Percentiles rank a stretch among this genome's conserved stretches.
Evolutionary conservation across 2,329 filamentous ascomycete species (phyloP).

Genomic region (Ophiostoma angusticollis): DNA sequence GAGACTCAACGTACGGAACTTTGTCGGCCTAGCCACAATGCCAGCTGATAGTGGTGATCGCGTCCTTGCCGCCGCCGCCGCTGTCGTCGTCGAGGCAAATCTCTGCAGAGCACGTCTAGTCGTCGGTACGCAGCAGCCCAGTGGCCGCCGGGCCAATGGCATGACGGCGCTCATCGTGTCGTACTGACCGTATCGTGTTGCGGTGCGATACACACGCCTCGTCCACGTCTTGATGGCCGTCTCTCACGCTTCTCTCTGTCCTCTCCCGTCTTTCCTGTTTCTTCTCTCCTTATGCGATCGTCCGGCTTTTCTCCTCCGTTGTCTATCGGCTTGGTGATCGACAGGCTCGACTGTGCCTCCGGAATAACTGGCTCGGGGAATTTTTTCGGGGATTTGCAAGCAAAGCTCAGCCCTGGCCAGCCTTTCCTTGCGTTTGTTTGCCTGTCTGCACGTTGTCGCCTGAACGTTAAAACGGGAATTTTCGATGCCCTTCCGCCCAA

Average conservation of each 20-base stretch:
- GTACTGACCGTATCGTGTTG: not conserved
- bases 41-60: not conserved
- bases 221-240: not conserved
- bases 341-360: too few relatives aligned
- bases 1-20: slow-evolving; percentile 3
- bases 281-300: slow-evolving; percentile 1
- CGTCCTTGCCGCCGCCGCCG: not conserved
- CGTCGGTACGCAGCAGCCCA: slow-evolving; percentile 8
- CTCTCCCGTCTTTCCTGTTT: not conserved
- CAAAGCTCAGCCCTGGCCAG: too few relatives aligned
- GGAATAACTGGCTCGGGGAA: too few relatives aligned
- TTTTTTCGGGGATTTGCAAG: too few relatives aligned
- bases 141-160: slow-evolving; percentile 11
- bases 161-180: slow-evolving; percentile 5
- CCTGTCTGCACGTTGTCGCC: too few relatives aligned
- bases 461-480: too few relatives aligned
- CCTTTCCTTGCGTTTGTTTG: too few relatives aligned
- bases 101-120: slow-evolving; percentile 3
- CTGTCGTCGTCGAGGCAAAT: slow-evolving; percentile 6
- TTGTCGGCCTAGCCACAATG: not conserved
- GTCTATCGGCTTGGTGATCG: too few relatives aligned
- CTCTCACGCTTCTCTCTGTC: too few relatives aligned
- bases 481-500: too few relatives aligned
- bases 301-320: too few relatives aligned
- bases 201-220: too few relatives aligned